These are phyloP conservation scores for Naganishia albida DNA, from an alignment of 1,284 basidiomycete species.

Conservation along the genomic window DNA sequence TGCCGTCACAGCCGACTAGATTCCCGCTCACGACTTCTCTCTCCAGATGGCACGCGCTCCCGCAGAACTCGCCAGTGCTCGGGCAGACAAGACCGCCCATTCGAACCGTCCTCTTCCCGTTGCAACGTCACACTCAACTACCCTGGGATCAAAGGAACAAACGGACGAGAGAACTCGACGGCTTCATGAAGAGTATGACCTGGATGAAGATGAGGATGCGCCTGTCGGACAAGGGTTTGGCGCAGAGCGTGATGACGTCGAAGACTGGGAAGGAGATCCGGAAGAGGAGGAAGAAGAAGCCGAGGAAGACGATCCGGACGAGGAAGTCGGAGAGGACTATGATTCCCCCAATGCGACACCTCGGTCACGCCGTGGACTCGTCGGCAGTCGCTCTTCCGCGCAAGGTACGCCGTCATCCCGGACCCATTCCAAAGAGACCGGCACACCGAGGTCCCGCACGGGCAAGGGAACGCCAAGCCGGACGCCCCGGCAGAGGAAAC, in stretches of 20 bases:
- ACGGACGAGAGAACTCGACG: conserved; percentile 2
- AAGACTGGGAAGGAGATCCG: conserved; percentile 22
- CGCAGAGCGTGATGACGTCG: conserved; percentile 6
- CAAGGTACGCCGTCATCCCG: not conserved
- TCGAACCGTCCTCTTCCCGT: not conserved
- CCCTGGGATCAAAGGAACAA: not conserved
- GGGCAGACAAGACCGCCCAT: not conserved
- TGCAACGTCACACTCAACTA: not conserved
- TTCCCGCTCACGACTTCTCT: not conserved
- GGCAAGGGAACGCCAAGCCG: conserved; percentile 3
- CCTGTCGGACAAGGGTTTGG: not conserved
- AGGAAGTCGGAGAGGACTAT: conserved; percentile 14
- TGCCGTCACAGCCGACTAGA: not conserved
- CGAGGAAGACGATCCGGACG: conserved; percentile 6
- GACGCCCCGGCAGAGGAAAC: conserved; percentile 14
- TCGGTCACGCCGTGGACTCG: conserved; percentile 19
- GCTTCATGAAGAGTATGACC: conserved; percentile 13
- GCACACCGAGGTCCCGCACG: not conserved
- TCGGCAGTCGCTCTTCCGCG: conserved; percentile 18
- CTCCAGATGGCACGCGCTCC: not conserved
- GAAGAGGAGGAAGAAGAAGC: conserved; percentile 21
- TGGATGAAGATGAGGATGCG: conserved; percentile 15
- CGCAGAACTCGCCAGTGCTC: not conserved
- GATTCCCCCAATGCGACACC: conserved; percentile 23
- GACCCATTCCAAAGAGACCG: not conserved